Base-by-base conservation (phyloP, 2,329 filamentous ascomycete species). In the Salinomyces thailandicus region DNA sequence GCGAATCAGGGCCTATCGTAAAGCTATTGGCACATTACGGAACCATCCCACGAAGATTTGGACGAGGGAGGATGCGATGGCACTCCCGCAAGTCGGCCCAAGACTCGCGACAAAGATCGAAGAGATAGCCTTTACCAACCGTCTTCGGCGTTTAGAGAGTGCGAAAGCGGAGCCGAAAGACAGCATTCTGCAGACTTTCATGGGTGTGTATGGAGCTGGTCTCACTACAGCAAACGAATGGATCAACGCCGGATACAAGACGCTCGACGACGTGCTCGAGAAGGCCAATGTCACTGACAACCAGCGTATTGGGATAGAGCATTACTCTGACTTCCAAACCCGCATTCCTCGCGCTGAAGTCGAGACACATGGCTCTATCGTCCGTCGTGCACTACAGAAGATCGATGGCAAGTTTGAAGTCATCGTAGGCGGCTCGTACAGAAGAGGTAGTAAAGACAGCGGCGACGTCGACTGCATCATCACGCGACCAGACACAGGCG, bases 391-490 rank as follows among this genome's bases (percentile, higher is more conserved):
- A 0, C 72, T 85, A 1, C 61, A 63, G 5, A 52, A 55, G 5
- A 65, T 87, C 16, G 83, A 93, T 51, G 55, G 66, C 0, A 55
- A 59, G 0, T 75, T 87, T 38, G 68, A 85, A 55, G 63, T 85
- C 39, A 81, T 85, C 32, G 72, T 93, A 32, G 79, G 81, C 31
- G 89, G 89, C 1, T 93, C 84, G 39, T 95, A 93, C 55, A 76
- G 89, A 16, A 76, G 89, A 18, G 87, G 89, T 13, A 74, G 83
- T 3, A 59, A 70, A 18, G 72, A 72, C 35, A 91, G 78, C 5
- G 77, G 84, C 3, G 89, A 95, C 54, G 81, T 95, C 38, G 89
- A 95, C 57, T 68, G 89, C 27, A 75, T 96, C 41, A 72, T 95
- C 43, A 93, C 84, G 1, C 81, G 80, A 51, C 64, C 71, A 0